Evolutionary conservation across 371 early-diverging fungal genomes (phyloP), one percentile per base, ranked within the genome.

Genomic region (Lichtheimia ornata): DNA sequence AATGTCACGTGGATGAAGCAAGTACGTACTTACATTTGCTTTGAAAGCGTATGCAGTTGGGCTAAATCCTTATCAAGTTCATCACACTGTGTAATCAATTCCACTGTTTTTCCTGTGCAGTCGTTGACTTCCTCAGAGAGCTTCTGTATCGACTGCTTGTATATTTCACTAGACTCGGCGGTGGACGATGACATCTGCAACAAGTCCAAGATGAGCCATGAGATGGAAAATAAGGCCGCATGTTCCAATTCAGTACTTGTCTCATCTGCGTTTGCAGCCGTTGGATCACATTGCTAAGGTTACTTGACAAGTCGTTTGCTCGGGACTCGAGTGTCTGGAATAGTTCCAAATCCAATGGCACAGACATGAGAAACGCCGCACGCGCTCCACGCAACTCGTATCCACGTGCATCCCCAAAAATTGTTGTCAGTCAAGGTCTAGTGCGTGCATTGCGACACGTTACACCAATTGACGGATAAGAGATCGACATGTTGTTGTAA

Each of bases 41-140:
- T 53, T 1, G 79, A 65, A 22, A 79, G 57, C 6, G 57, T 56
- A 2, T 59, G 57, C 11, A 76, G 63, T 13, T 75, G 70, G 11
- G 66, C 74, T 57, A 79, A 64, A 45, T 79, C 79, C 56, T 79
- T 79, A 67, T 79, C 79, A 59, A 79, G 65, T 58, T 79, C 79
- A 44, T 79, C 79, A 42, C 79, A 79, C 1, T 70, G 65, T n/a
- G 74, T 67, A 51, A 79, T 79, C 15, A 79, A 49, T 22, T 72
- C 65, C 12, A 74, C 72, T 0, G 76, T 76, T 22, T 71, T 67
- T 17, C 65, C 61, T 3, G 71, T 70, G 51, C 79, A 76, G 0
- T 43, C 59, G 17, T 58, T 52, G 17, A 69, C 28, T 45, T 59
- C 56, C 1, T 59, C 50, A 15, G 61, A 56, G n/a, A 64, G 45